These are phyloP conservation scores for Gardenia jasminoides DNA, from an alignment of 257 asterid genomes.

Conservation along the genomic window DNA sequence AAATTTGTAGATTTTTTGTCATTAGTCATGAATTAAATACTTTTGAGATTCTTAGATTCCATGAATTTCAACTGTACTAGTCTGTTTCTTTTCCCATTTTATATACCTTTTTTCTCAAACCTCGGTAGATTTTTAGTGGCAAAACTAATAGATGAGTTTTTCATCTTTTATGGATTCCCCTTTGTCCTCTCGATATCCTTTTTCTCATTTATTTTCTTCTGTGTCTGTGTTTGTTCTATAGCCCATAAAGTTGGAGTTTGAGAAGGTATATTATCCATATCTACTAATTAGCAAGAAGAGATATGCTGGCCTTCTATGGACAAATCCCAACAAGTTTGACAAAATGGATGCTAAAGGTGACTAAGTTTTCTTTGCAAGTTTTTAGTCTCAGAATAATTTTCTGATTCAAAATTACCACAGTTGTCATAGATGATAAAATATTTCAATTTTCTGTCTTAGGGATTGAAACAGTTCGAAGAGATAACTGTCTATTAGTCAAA, in stretches of 20 bases:
- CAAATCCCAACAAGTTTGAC: slow-evolving; percentile 88
- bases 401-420: neutral
- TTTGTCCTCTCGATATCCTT: neutral
- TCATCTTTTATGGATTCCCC: neutral
- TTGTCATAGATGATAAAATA: neutral
- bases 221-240: slow-evolving; percentile 30
- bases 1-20: neutral
- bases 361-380: slow-evolving; percentile 21
- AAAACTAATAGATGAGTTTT: neutral
- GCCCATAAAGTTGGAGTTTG: slow-evolving; percentile 97
- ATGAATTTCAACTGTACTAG: neutral
- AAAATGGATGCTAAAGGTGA: slow-evolving; percentile 99
- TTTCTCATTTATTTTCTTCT: neutral
- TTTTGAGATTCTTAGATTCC: neutral
- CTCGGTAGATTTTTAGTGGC: neutral
- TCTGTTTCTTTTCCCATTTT: neutral
- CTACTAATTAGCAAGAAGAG: slow-evolving; percentile 97
- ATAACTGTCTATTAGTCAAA: slow-evolving; percentile 92
- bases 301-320: slow-evolving; percentile 98
- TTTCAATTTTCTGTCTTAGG: slow-evolving; percentile 45
- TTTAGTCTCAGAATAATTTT: slow-evolving; percentile 1
- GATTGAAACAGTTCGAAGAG: slow-evolving; percentile 96
- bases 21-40: neutral
- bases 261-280: slow-evolving; percentile 94
- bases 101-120: neutral